Evolutionary conservation across 2,329 filamentous ascomycete genomes (phyloP), one percentile per base, ranked within the genome.

Genomic region (Penicillium sp.): DNA sequence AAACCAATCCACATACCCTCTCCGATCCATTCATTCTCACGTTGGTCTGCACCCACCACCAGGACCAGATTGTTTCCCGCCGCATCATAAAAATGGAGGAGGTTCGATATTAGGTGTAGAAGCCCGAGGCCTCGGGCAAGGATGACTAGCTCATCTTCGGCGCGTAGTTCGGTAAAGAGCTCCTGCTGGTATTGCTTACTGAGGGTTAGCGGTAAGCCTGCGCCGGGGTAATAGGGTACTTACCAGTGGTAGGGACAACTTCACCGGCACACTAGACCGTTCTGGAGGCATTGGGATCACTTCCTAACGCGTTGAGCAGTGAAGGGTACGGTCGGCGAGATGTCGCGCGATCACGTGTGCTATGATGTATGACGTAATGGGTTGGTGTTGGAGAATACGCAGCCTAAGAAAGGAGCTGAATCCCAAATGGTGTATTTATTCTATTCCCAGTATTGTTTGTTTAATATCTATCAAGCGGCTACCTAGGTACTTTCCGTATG

Each of bases 11-110:
- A 48, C 64, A 22, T 63, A 75, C 73, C 72, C 73, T 97, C 93
- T 58, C 93, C 93, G 53, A 98, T 89, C 90, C 91, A 97, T 49
- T 85, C 84, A 80, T 96, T 96, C 65, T 98, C 93, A 52, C 87
- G 82, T 31, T 96, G 89, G 53, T 93, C 87, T 32, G 93, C 90
- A 9, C 89, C 90, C 37, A 97, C 82, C 19, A 98, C 73, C 39
- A 98, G 76, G 43, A 98, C 84, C 48, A 98, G 75, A 64, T 95
- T 97, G 71, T 93, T 94, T 13, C 93, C 93, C 3, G 88, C 88
- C 1, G 89, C 90, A 77, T 98, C 93, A 72, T 96, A 96, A 19
- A 90, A 90, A 70, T 98, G 93, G 26, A 98, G 81, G 34, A 98
- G 80, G 66, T 97, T 98, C n/a, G 88, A 94, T 63, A 96, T 80